Conservation (phyloP, 352 stramenopile genomes). For the Phytophthora lateralis region DNA sequence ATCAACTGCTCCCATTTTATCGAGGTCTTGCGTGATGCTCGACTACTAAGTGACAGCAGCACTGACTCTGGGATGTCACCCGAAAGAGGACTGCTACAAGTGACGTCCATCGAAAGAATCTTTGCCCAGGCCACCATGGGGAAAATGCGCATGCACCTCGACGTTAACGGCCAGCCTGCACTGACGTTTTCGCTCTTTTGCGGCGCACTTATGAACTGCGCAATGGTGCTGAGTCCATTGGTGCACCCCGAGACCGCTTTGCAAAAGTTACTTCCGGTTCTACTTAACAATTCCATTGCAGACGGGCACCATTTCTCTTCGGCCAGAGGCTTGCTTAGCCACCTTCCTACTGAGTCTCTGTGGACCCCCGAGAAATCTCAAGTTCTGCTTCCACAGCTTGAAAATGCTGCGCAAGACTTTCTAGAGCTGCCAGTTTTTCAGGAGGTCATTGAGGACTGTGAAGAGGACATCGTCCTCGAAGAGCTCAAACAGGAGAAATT, state of each 20-base stretch:
- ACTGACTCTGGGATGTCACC: background rate
- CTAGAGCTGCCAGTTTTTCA: conserved; percentile 24
- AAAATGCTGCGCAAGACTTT: conserved; percentile 12
- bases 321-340: conserved; percentile 17
- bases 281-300: conserved; percentile 21
- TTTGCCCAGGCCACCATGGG: conserved; percentile 64
- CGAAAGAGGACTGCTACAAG: background rate
- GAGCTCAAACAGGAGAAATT: conserved; percentile 7
- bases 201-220: conserved; percentile 56
- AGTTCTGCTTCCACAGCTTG: conserved; percentile 1
- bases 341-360: conserved; percentile 16
- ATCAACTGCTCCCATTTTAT: conserved; percentile 52
- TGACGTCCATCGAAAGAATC: conserved; percentile 42
- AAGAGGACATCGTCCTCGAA: conserved; percentile 7
- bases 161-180: conserved; percentile 49
- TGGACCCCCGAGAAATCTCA: conserved; percentile 18
- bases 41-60: conserved; percentile 21
- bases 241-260: conserved; percentile 16
- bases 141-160: conserved; percentile 63
- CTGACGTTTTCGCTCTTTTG: conserved; percentile 65
- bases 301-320: background rate
- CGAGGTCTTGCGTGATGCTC: conserved; percentile 48
- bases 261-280: conserved; percentile 14
- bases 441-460: conserved; percentile 29
- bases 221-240: conserved; percentile 39